Percentiles rank a stretch among this genome's conserved stretches.
phyloP scores from a whole-genome alignment of 805 yeast genomes.

The Nakazawaea anatomiae region DNA sequence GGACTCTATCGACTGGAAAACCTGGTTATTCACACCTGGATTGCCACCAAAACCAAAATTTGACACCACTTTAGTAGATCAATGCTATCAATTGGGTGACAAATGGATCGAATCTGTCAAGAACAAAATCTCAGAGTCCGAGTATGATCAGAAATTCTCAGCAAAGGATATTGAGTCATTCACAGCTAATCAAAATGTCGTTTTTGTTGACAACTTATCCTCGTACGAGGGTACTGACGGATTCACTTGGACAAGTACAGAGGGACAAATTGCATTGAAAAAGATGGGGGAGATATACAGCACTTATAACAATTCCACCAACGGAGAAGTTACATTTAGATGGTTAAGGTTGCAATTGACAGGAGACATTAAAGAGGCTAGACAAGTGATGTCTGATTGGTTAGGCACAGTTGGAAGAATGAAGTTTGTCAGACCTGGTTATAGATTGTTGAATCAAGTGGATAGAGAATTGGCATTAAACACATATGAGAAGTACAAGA shows the following conservation, averaged over 20 bases:
- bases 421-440: constrained; percentile 91
- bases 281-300: constrained; percentile 27
- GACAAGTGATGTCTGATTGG: constrained; percentile 67
- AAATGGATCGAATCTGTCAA: constrained; percentile 50
- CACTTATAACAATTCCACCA: constrained; percentile 46
- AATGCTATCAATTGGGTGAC: constrained; percentile 59
- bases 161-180: constrained; percentile 48
- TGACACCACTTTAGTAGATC: constrained; percentile 72
- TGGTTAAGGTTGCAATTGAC: constrained; percentile 65
- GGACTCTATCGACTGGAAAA: constrained; percentile 75
- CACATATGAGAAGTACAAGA: constrained; percentile 56
- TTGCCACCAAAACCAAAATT: constrained; percentile 85
- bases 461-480: constrained; percentile 58
- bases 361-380: constrained; percentile 40
- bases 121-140: constrained; percentile 13
- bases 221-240: constrained; percentile 42
- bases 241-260: constrained; percentile 24
- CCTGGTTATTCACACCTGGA: constrained; percentile 79
- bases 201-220: constrained; percentile 66
- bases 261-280: constrained; percentile 26
- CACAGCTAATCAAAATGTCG: constrained; percentile 71
- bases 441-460: constrained; percentile 55
- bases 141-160: constrained; percentile 29
- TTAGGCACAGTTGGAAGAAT: constrained; percentile 88
- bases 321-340: constrained; percentile 78